phyloP scores from a whole-genome alignment of 495 filamentous ascomycete species.

The Talaromyces thailandensis region DNA sequence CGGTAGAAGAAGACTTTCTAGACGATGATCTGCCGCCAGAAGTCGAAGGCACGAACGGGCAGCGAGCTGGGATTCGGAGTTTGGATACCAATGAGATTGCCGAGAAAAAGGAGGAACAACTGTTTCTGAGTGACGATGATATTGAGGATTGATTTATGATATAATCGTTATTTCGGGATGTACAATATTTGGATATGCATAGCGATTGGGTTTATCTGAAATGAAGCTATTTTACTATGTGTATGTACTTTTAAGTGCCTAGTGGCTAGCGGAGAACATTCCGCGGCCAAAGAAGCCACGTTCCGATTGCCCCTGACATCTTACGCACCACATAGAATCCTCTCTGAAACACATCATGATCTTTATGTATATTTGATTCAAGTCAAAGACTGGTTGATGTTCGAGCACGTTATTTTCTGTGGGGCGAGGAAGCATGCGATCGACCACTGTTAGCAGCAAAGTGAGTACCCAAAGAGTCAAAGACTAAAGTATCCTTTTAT shows the following conservation, averaged over 20 bases:
- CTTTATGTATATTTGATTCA: background rate
- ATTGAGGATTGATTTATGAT: conserved; percentile 65
- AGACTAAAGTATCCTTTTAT: background rate
- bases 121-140: conserved; percentile 89
- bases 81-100: conserved; percentile 15
- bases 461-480: too few species aligned
- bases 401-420: background rate
- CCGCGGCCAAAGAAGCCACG: background rate
- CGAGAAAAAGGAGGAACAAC: conserved; percentile 45
- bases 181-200: background rate
- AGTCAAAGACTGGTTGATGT: background rate
- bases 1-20: conserved; percentile 10
- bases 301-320: background rate
- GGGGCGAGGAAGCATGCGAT: background rate
- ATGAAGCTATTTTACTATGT: background rate
- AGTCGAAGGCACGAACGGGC: conserved; percentile 26
- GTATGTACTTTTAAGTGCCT: too few species aligned
- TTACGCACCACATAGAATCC: background rate
- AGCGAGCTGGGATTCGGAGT: conserved; percentile 22
- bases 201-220: background rate
- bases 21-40: conserved; percentile 40
- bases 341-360: background rate
- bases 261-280: too few species aligned
- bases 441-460: background rate
- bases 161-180: background rate